Conservation (phyloP, 2,329 filamentous ascomycete genomes). For the Trichoderma brevicompactum region DNA sequence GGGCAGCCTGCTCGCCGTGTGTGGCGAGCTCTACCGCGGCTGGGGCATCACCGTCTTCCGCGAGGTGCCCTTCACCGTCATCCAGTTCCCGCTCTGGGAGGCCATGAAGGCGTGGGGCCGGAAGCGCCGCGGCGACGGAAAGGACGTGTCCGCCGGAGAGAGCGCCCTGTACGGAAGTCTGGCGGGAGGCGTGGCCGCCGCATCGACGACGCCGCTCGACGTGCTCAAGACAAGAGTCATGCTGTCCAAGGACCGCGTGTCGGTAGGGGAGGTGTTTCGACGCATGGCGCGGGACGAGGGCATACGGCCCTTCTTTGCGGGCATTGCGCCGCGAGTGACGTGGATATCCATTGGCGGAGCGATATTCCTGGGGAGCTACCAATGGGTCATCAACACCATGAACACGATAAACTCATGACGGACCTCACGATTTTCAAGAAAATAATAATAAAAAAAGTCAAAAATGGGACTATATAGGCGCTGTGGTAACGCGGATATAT, state of each 20-base stretch:
- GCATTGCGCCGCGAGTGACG: conserved; percentile 78
- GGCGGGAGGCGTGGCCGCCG: conserved; percentile 84
- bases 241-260: conserved; percentile 73
- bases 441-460: not conserved
- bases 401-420: conserved; percentile 34
- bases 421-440: conserved; percentile 3
- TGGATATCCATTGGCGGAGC: conserved; percentile 97
- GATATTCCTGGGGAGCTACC: conserved; percentile 92
- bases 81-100: conserved; percentile 98
- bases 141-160: conserved; percentile 70
- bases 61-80: conserved; percentile 95
- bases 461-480: conserved; percentile 20
- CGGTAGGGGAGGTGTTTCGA: conserved; percentile 62
- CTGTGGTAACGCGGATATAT: conserved; percentile 4
- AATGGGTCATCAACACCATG: conserved; percentile 80
- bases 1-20: conserved; percentile 61
- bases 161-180: conserved; percentile 84
- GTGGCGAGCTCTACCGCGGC: conserved; percentile 86
- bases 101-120: conserved; percentile 76
- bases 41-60: conserved; percentile 92
- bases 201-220: conserved; percentile 87
- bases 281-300: conserved; percentile 69
- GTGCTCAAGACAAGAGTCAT: conserved; percentile 97
- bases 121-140: conserved; percentile 40
- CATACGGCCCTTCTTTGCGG: conserved; percentile 71